Conservation (phyloP, 2,329 filamentous ascomycete species). For the Claviceps quebecensis region DNA sequence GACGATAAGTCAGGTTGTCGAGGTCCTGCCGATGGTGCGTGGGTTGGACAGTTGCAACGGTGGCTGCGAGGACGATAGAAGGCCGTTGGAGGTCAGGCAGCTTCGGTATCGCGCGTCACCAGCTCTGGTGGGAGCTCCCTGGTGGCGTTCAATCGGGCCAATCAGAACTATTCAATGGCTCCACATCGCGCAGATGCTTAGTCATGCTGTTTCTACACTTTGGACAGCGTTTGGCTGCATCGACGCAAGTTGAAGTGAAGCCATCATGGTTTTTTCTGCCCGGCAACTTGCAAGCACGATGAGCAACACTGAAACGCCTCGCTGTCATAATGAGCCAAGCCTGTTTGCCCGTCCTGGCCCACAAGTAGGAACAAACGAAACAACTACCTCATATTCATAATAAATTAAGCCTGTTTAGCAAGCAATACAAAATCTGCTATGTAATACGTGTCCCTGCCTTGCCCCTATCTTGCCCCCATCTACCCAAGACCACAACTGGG, state of each 20-base stretch:
- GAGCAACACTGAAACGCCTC: no score
- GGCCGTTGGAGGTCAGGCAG: constrained; percentile 22
- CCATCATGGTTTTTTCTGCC: no score
- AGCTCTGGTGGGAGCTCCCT: not conserved
- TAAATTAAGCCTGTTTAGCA: constrained; percentile 4
- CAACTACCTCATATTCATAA: not conserved
- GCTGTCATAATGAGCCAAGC: no score
- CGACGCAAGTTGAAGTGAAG: no score
- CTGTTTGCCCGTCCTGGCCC: not conserved
- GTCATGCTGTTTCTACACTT: not conserved
- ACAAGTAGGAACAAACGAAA: not conserved
- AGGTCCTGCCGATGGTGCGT: no score
- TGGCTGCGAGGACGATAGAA: not conserved
- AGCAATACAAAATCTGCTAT: constrained; percentile 1
- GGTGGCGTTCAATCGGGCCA: not conserved
- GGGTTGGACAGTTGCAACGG: no score
- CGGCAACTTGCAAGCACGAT: no score
- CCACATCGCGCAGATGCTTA: not conserved
- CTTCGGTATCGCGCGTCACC: constrained; percentile 30
- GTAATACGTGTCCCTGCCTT: not conserved
- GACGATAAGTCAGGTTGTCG: no score
- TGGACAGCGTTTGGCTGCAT: not conserved
- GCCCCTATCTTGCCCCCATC: not conserved
- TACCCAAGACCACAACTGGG: not conserved
- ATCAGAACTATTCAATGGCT: not conserved